A percentile compares a stretch with the other conserved stretches of the same genome.
phyloP scores from a whole-genome alignment of 2,329 filamentous ascomycete species.

The Calonectria henricotiae region DNA sequence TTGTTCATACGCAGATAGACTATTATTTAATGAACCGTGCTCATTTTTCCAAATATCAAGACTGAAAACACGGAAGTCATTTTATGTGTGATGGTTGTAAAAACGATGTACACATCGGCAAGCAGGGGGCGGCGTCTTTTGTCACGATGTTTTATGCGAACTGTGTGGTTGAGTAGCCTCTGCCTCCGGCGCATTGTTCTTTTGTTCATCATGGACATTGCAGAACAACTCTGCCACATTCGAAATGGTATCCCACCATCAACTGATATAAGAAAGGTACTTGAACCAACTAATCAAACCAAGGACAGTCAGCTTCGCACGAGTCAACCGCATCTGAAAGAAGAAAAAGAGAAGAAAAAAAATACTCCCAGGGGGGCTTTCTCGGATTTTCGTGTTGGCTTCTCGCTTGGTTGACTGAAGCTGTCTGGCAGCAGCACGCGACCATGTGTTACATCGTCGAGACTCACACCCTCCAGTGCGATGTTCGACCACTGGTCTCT shows the following conservation, averaged over 20 bases:
- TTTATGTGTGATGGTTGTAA: no score
- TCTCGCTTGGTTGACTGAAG: neutral
- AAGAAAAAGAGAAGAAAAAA: neutral
- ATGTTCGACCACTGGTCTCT: conserved; percentile 52
- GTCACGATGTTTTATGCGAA: no score
- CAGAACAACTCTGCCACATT: no score
- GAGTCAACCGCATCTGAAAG: neutral
- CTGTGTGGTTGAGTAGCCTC: no score
- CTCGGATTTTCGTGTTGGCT: neutral
- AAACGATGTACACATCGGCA: no score
- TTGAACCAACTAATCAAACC: neutral
- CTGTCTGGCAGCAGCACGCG: neutral
- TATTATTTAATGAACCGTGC: neutral
- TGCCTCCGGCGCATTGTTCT: no score
- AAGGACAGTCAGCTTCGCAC: neutral
- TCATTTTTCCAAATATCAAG: neutral
- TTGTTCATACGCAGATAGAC: neutral
- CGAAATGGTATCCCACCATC: neutral
- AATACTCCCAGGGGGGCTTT: neutral
- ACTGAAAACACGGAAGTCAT: no score
- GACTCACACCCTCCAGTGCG: conserved; percentile 53
- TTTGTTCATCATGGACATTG: no score
- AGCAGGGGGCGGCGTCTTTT: no score
- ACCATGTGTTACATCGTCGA: conserved; percentile 50
- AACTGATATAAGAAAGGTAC: neutral